Conservation (phyloP, 2,329 filamentous ascomycete genomes). For the Metarhizium rileyi region DNA sequence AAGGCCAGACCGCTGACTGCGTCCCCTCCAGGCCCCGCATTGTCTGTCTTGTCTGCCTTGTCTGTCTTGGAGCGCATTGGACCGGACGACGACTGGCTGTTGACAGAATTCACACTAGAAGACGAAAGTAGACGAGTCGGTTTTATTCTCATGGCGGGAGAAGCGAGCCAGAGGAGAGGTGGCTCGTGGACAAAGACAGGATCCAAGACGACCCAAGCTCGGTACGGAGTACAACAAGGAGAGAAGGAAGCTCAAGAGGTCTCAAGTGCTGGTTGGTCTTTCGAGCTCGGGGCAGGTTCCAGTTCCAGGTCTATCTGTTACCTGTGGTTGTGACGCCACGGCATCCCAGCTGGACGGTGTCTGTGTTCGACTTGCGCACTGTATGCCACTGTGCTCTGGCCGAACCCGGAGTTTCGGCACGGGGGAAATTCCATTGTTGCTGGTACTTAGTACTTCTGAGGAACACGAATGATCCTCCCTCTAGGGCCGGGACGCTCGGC, state of each 20-base stretch:
- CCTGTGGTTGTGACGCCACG: constrained; percentile 5
- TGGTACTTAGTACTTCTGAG: not conserved
- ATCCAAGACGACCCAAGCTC: constrained; percentile 8
- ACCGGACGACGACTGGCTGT: constrained; percentile 30
- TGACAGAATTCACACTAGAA: constrained; percentile 14
- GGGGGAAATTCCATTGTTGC: not conserved
- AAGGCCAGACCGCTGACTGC: constrained; percentile 36
- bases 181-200: constrained; percentile 7
- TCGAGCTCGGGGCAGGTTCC: constrained; percentile 1
- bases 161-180: not conserved
- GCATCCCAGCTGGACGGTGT: constrained; percentile 2
- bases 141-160: constrained; percentile 43
- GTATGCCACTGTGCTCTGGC: not conserved
- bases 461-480: not conserved
- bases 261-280: not conserved
- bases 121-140: constrained; percentile 42
- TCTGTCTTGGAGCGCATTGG: constrained; percentile 37
- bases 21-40: constrained; percentile 25
- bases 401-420: not conserved
- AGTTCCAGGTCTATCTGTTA: not conserved
- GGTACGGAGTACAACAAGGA: not conserved
- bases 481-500: not conserved
- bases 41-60: constrained; percentile 30
- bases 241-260: not conserved
- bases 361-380: not conserved